These are phyloP conservation scores for Fonsecaea monophora DNA, from an alignment of 2,329 filamentous ascomycete genomes.

Conservation along the genomic window DNA sequence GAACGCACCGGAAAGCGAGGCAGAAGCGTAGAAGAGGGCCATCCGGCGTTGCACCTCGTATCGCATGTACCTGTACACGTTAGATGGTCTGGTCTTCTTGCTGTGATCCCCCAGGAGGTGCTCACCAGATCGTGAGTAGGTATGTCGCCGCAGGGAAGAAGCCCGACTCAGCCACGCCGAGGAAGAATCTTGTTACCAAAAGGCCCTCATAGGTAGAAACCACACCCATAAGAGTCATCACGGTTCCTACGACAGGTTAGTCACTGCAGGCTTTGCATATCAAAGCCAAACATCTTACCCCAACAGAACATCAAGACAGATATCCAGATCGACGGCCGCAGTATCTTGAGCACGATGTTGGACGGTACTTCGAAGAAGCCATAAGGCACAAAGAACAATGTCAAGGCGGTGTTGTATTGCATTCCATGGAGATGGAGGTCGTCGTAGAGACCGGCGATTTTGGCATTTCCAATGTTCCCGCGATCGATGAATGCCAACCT, in stretches of 20 bases:
- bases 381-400: slow-evolving; percentile 41
- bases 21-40: slow-evolving; percentile 43
- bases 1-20: slow-evolving; percentile 51
- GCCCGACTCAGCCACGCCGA: slow-evolving; percentile 53
- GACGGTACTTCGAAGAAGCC: slow-evolving; percentile 50
- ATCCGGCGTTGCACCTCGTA: slow-evolving; percentile 44
- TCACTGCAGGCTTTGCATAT: neutral
- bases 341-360: slow-evolving; percentile 57
- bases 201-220: slow-evolving; percentile 51
- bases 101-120: neutral
- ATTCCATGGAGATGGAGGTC: slow-evolving; percentile 52
- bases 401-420: slow-evolving; percentile 46
- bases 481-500: slow-evolving; percentile 46
- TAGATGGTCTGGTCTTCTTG: neutral
- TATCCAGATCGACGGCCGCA: slow-evolving; percentile 36
- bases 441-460: slow-evolving; percentile 52
- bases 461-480: slow-evolving; percentile 57
- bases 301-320: slow-evolving; percentile 32
- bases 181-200: slow-evolving; percentile 56
- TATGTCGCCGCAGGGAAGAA: slow-evolving; percentile 64
- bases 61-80: slow-evolving; percentile 46
- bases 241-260: slow-evolving; percentile 43
- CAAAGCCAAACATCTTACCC: slow-evolving; percentile 35
- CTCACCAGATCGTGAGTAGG: slow-evolving; percentile 29
- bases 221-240: slow-evolving; percentile 56